Evolutionary conservation across 2,329 filamentous ascomycete species (phyloP).

Genomic region (Cryphonectria naterciae): DNA sequence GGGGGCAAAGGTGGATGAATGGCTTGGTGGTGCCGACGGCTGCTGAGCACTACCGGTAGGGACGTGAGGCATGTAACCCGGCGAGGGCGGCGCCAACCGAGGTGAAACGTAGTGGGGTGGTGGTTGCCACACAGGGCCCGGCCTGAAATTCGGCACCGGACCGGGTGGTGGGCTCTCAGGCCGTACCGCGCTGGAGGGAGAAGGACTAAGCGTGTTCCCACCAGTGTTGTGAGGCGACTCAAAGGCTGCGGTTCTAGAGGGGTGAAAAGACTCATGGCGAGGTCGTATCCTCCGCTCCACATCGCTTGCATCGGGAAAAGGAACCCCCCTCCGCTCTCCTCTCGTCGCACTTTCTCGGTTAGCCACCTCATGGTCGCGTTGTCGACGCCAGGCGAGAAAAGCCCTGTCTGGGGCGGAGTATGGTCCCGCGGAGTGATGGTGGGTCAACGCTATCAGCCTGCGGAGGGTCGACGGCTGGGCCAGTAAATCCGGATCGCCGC

Average conservation of each 20-base stretch:
- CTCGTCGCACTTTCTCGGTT: background rate
- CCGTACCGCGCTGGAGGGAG: constrained; percentile 8
- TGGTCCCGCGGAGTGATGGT: background rate
- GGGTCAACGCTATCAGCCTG: background rate
- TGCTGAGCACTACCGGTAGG: background rate
- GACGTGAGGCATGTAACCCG: background rate
- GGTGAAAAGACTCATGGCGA: constrained; percentile 35
- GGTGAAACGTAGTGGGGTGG: too few relatives aligned
- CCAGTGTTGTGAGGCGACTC: constrained; percentile 34
- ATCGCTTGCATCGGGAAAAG: constrained; percentile 33
- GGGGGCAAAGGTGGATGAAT: background rate
- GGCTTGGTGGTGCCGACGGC: background rate
- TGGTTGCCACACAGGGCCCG: background rate
- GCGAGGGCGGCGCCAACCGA: background rate
- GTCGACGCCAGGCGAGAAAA: background rate
- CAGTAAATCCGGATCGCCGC: constrained; percentile 16
- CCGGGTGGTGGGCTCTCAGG: constrained; percentile 19
- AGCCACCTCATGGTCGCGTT: background rate
- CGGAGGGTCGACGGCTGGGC: background rate
- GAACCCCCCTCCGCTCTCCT: background rate
- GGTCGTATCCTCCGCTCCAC: constrained; percentile 38
- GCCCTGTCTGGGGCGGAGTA: background rate
- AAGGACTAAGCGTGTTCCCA: constrained; percentile 12
- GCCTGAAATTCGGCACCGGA: constrained; percentile 5
- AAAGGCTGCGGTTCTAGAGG: background rate